Percentiles rank a stretch among this genome's conserved stretches.
Evolutionary conservation across 75 land plant genomes (phyloP).

Genomic region (Picea glauca): DNA sequence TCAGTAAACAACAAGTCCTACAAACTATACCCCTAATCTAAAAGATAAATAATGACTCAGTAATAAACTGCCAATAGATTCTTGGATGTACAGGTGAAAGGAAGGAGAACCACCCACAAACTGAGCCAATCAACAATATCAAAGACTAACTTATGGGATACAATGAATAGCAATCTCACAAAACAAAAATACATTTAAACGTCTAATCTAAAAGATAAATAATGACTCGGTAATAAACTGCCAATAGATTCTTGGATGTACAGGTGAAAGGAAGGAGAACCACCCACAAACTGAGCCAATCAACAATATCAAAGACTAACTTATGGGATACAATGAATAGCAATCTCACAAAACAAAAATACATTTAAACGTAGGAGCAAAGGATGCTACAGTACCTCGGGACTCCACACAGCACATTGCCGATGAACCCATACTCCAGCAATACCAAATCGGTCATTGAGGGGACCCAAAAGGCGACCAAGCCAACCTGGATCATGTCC

Average conservation of each 20-base stretch:
- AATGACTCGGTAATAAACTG: background rate
- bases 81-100: background rate
- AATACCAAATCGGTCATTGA: too few species aligned
- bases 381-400: slow-evolving; percentile 5
- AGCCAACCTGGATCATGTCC: slow-evolving; percentile 17
- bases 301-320: background rate
- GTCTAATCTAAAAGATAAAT: background rate
- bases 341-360: background rate
- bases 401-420: background rate
- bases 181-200: background rate
- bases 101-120: background rate
- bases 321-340: background rate
- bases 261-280: background rate
- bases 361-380: background rate
- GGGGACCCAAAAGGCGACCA: too few species aligned
- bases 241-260: background rate
- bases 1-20: too few species aligned
- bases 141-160: background rate
- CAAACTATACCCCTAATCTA: background rate
- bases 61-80: background rate
- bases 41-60: background rate
- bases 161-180: background rate
- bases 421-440: slow-evolving; percentile 16
- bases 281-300: background rate
- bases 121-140: background rate